Percentiles rank a stretch among this genome's conserved stretches.
phyloP scores from a whole-genome alignment of 2,329 filamentous ascomycete genomes.

The Fonsecaea pugnacius region DNA sequence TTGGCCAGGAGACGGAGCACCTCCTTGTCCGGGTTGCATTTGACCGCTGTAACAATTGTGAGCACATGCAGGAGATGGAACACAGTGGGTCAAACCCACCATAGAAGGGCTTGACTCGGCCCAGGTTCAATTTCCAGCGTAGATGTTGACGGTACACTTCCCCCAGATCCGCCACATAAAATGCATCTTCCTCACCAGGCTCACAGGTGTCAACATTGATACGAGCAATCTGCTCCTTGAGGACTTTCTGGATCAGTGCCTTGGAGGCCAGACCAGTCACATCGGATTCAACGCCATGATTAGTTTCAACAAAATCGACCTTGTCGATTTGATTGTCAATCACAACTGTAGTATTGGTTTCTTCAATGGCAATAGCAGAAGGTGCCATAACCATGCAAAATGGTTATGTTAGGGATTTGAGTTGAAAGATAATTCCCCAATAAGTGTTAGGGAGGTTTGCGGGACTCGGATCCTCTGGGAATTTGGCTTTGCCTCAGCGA shows the following conservation, averaged over 20 bases:
- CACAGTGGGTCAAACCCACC: conserved; percentile 59
- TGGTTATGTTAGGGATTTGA: conserved; percentile 40
- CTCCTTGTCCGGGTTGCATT: conserved; percentile 94
- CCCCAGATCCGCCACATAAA: conserved; percentile 97
- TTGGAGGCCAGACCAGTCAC: conserved; percentile 62
- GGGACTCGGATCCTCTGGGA: conserved; percentile 86
- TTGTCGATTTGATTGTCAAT: conserved; percentile 41
- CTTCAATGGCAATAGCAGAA: conserved; percentile 62
- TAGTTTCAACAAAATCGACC: conserved; percentile 42
- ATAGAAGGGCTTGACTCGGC: conserved; percentile 94
- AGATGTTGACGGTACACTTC: conserved; percentile 98
- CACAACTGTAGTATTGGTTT: conserved; percentile 35
- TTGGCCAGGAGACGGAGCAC: conserved; percentile 84
- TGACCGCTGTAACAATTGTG: conserved; percentile 70
- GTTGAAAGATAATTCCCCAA: conserved; percentile 34
- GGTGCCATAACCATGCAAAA: conserved; percentile 70
- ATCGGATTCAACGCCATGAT: conserved; percentile 56
- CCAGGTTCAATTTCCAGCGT: conserved; percentile 94
- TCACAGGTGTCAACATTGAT: conserved; percentile 88
- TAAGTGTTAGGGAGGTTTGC: conserved; percentile 87
- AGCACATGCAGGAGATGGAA: conserved; percentile 22
- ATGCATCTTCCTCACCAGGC: conserved; percentile 92
- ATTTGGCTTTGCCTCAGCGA: conserved; percentile 91
- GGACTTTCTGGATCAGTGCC: conserved; percentile 80
- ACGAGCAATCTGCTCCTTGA: conserved; percentile 80